Conservation (phyloP, 192 early-diverging fungal species). For the Gryganskiella cystojenkinii region DNA sequence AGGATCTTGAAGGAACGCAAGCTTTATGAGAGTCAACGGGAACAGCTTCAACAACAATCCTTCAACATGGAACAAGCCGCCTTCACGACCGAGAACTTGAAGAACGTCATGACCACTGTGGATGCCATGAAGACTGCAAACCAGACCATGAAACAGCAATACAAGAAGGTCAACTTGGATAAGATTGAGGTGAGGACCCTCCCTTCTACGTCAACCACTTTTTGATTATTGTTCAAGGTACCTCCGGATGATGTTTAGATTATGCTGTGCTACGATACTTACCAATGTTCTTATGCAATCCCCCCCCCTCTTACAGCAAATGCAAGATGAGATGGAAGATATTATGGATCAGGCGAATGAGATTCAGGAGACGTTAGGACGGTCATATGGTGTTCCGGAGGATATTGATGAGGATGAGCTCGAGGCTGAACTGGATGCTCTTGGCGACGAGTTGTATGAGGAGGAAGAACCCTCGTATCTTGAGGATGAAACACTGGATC, state of each 20-base stretch:
- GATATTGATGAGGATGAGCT: constrained; percentile 97
- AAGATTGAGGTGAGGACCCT: constrained; percentile 92
- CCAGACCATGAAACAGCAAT: constrained; percentile 95
- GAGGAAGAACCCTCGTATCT: constrained; percentile 88
- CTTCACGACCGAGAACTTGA: constrained; percentile 94
- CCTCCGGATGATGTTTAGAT: too few relatives aligned
- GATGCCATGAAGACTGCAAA: constrained; percentile 98
- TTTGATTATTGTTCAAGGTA: neutral
- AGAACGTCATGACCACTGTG: constrained; percentile 95
- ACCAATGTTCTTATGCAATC: too few relatives aligned
- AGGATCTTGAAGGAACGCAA: constrained; percentile 94
- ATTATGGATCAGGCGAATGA: constrained; percentile 97
- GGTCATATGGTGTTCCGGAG: constrained; percentile 93
- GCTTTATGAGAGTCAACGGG: constrained; percentile 93
- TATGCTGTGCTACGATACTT: neutral
- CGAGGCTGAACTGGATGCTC: constrained; percentile 98
- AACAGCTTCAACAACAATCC: constrained; percentile 95
- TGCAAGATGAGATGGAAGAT: constrained; percentile 99
- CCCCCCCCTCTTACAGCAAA: constrained; percentile 69
- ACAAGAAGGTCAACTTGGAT: constrained; percentile 94
- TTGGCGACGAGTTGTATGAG: constrained; percentile 91
- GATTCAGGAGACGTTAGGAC: constrained; percentile 93
- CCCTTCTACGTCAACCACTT: neutral
- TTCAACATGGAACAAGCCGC: constrained; percentile 99
- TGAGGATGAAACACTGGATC: constrained; percentile 71